Base-by-base conservation (phyloP, 352 stramenopile species). In the Pseudoperonospora humuli region DNA sequence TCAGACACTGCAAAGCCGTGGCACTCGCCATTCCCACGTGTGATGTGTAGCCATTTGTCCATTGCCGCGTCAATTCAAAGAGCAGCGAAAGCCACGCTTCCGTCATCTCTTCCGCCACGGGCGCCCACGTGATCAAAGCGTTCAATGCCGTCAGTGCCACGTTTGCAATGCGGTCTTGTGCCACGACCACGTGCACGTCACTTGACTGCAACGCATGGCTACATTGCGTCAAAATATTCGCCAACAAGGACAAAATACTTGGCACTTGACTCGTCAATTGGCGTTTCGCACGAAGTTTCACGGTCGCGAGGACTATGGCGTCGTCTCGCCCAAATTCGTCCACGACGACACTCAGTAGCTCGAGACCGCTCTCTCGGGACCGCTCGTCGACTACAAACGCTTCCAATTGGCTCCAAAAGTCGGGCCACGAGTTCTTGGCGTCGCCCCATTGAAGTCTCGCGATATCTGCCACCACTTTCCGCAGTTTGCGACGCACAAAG, bases 261-360 rank as follows among this genome's bases (percentile, higher is more conserved):
- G 76, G 64, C 6, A 86, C 39, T 19, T 84, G 61, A 13, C 60
- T 47, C 5, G 37, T 46, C 17, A 88, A 43, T 37, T 67, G 61
- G 7, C 19, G 11, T 33, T 77, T 70, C 2, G 66, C 76, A 15
- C 65, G 62, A 1, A 44, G 55, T 57, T 83, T 85, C 7, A 57
- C 26, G 15, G 57, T 58, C 7, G 76, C 71, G 15, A 86, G 48
- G 19, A 67, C 67, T 5, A 78, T 41, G 10, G 71, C 70, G 43
- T 85, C 72, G 0, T 88, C 74, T 13, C 76, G 74, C 5, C 76
- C 74, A 54, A 88, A 86, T 54, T 88, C 76, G 32, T 88, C 76
- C 18, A 59, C 67, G 1, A 88, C 57, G 2, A 86, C 71, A 19
- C 45, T 39, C 1, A 88, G 45, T 26, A 88, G 54, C 39, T 88